Evolutionary conservation across 768 basidiomycete genomes (phyloP), one percentile per base, ranked within the genome.

Genomic region (Auriculariales sp.): DNA sequence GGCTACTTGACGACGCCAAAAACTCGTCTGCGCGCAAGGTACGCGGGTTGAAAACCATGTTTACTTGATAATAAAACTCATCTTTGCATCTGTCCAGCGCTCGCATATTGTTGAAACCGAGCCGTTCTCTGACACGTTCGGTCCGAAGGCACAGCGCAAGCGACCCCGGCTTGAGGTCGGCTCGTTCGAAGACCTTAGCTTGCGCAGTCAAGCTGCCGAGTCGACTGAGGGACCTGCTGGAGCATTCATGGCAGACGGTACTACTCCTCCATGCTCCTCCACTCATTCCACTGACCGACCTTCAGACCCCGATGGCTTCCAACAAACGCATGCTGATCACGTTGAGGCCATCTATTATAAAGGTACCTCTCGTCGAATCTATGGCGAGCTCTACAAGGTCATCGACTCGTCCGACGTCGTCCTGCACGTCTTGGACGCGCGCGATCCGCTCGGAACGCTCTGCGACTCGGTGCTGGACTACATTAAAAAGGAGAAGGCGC

Each of bases 341-440:
- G 80, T 82, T 57, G 92, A 94, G 57, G 90, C 92, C 9, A 90
- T 94, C 51, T 95, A 91, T 59, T 78, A 83, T 47, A 98, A 98
- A 65, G 94, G 94, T 31, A 97, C 93, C 1, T 94, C 91, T 10
- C 74, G 85, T 30, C 81, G 94, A 19, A 99, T 99, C 53, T 98
- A 95, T 66, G 93, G 92, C 52, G 94, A 99, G 64, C 71, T 98
- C 5, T 98, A 99, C 75, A 99, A 99, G 65, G 94, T 99, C 55
- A 91, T 99, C 60, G 95, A 99, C 63, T 99, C 94, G 2, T 94
- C 91, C 5, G 94, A 99, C 61, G 90, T 98, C 34, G 76, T 99
- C 51, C 74, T 99, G 29, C 94, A 99, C 61, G 78, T 99, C 47
- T 70, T 99, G 53, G 94, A 99, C 65, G 93, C 94, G 15, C 78